Conservation (phyloP, 106 monocot species). For the Agapanthus africanus region DNA sequence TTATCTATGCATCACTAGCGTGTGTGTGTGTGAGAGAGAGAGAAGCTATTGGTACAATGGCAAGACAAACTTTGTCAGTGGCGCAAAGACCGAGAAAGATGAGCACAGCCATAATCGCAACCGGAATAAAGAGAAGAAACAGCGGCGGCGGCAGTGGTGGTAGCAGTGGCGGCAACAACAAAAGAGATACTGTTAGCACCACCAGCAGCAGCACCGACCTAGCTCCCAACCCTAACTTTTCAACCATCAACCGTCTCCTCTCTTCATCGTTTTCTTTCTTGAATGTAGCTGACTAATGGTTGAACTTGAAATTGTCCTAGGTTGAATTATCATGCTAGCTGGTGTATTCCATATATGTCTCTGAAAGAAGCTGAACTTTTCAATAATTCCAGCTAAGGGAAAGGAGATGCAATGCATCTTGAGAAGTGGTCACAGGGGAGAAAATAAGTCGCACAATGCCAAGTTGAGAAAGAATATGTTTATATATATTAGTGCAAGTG, state of each 20-base stretch:
- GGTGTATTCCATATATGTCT: not conserved
- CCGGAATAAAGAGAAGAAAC: constrained; percentile 33
- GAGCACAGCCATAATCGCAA: constrained; percentile 29
- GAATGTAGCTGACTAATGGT: not conserved
- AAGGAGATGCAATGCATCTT: not conserved
- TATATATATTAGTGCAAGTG: no score
- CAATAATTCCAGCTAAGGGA: not conserved
- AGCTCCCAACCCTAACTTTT: not conserved
- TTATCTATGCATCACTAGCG: no score
- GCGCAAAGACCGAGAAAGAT: constrained; percentile 16
- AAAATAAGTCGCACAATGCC: no score
- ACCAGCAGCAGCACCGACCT: constrained; percentile 12
- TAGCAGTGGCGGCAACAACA: constrained; percentile 38
- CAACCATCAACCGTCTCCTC: not conserved
- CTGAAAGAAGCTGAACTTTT: not conserved
- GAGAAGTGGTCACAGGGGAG: no score
- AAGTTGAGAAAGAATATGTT: no score
- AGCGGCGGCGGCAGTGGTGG: constrained; percentile 49
- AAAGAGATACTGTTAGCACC: constrained; percentile 20
- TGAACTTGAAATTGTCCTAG: not conserved
- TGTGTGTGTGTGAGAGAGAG: no score
- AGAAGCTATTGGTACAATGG: not conserved
- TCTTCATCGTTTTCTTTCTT: not conserved
- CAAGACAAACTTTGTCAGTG: not conserved
- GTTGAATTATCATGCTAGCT: not conserved